Base-by-base conservation (phyloP, 176 grass and related monocot genomes). In the Juncus inflexus region DNA sequence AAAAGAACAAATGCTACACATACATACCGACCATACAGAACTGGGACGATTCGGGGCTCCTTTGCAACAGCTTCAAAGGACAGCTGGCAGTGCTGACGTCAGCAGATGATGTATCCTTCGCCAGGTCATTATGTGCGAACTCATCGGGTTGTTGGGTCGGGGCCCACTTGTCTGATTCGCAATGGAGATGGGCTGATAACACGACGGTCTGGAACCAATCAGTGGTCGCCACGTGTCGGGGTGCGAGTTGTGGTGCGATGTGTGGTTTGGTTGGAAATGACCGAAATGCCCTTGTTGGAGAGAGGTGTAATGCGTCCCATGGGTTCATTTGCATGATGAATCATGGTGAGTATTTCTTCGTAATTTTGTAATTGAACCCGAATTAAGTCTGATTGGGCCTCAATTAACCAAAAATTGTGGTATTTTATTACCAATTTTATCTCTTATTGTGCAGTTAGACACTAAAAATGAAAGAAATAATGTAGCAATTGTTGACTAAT, bases 81-180 rank as follows among this genome's bases (percentile, higher is more conserved):
- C 82, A 91, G 62, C 55, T 96, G 36, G 87, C 91, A 42, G 74
- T 78, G 15, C 54, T 88, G 10, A 74, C 87, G 56, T 96, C 91
- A 68, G 28, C 65, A 74, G 73, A 91, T 42, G 91, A 91, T 71
- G 69, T 91, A 37, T 85, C 40, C 37, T 83, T 96, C 12, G 81
- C 60, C 5, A 80, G 60, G 36, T 83, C 73, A 64, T 56, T 96
- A 6, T 91, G 91, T 60, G 68, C 78, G 41, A 76, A 69, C 55
- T 62, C 50, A 61, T 77, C 43, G 43, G 87, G 91, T 6, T 96
- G 91, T 56, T 96, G 91, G 91, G 79, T 91, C 55, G 84, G 91
- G 73, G 84, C 84, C 56, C 77, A 37, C 51, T 64, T n/a, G 42
- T 70, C 80, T 67, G 87, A 78, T 55, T 35, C 13, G 9, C 49